phyloP scores from a whole-genome alignment of 306 rosid species.

The Gillenia trifoliata region DNA sequence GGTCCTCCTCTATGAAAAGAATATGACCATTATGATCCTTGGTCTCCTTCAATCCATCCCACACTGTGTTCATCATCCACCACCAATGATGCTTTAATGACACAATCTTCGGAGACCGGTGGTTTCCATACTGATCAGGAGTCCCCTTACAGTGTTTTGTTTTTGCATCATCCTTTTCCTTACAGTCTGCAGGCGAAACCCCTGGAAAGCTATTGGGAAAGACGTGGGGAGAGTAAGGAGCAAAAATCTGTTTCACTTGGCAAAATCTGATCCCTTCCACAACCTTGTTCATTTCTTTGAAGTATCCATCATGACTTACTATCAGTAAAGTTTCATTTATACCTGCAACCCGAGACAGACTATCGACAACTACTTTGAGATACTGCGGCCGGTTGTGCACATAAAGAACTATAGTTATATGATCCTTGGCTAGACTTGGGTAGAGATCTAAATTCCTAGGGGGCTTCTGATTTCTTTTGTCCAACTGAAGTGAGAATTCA shows the following conservation, averaged over 20 bases:
- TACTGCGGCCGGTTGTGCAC: constrained; percentile 92
- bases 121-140: constrained; percentile 93
- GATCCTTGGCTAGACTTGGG: constrained; percentile 63
- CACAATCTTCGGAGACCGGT: constrained; percentile 76
- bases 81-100: constrained; percentile 99
- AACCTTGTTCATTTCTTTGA: constrained; percentile 74
- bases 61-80: constrained; percentile 98
- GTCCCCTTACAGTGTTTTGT: constrained; percentile 50
- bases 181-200: constrained; percentile 60
- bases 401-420: constrained; percentile 66
- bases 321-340: constrained; percentile 78
- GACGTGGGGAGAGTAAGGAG: constrained; percentile 85
- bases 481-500: constrained; percentile 56
- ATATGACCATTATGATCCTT: constrained; percentile 53
- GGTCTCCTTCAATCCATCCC: constrained; percentile 92
- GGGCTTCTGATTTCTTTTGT: constrained; percentile 52
- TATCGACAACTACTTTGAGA: constrained; percentile 65
- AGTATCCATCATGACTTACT: constrained; percentile 92
- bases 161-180: constrained; percentile 46
- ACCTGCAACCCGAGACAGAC: constrained; percentile 75
- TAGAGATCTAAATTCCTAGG: constrained; percentile 80
- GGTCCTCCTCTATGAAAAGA: constrained; percentile 94
- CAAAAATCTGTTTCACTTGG: constrained; percentile 86
- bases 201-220: constrained; percentile 74
- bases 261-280: constrained; percentile 66